Evolutionary conservation across 805 yeast genomes (phyloP).

Genomic region (Hanseniaspora lindneri): DNA sequence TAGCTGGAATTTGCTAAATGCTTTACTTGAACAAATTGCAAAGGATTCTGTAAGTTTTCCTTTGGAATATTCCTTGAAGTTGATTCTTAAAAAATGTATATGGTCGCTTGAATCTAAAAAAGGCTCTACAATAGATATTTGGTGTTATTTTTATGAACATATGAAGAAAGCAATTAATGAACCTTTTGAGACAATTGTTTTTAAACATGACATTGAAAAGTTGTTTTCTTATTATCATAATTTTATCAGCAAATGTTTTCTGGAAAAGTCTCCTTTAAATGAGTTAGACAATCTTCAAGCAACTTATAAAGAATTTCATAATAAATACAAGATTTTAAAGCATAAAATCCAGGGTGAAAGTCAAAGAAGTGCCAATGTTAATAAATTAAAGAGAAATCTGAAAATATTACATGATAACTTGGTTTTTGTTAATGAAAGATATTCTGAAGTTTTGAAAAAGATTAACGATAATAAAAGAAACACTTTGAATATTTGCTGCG

Average conservation of each 20-base stretch:
- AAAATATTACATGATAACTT: neutral
- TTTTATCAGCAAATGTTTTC: neutral
- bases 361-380: neutral
- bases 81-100: no score
- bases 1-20: neutral
- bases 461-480: neutral
- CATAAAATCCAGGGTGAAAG: neutral
- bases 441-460: neutral
- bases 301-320: neutral
- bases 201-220: neutral
- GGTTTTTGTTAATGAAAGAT: conserved; percentile 4
- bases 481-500: neutral
- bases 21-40: neutral
- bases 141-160: neutral
- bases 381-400: neutral
- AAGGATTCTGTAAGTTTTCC: no score
- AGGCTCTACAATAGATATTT: neutral
- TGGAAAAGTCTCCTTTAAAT: no score
- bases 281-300: neutral
- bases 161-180: neutral
- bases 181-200: neutral
- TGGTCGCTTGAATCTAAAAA: conserved; percentile 1
- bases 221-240: neutral
- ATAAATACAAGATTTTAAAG: neutral
- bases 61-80: no score